These are phyloP conservation scores for Ampelocalamus luodianensis DNA, from an alignment of 176 grass and related monocot species.

Conservation along the genomic window DNA sequence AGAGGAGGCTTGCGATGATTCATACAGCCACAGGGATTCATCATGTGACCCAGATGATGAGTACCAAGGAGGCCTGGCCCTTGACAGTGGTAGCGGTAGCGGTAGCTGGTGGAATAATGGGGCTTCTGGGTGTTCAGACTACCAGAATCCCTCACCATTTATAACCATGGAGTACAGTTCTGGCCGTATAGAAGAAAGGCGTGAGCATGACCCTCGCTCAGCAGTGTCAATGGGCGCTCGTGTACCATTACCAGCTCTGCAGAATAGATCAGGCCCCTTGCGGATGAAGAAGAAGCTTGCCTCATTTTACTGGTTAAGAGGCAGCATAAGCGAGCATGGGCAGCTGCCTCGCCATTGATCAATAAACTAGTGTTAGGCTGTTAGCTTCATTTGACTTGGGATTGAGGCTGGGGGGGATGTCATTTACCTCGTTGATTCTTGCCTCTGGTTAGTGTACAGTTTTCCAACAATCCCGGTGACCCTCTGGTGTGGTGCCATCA, in stretches of 20 bases:
- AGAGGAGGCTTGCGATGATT: conserved; percentile 76
- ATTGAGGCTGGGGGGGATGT: conserved; percentile 48
- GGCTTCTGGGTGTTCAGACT: conserved; percentile 46
- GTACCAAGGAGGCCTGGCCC: conserved; percentile 51
- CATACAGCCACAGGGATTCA: conserved; percentile 74
- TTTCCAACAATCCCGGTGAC: conserved; percentile 38
- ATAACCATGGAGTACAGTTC: conserved; percentile 97
- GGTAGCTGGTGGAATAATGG: conserved; percentile 68
- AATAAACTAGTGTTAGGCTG: conserved; percentile 53
- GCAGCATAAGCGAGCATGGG: conserved; percentile 89
- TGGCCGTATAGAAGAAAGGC: conserved; percentile 61
- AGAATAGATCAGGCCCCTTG: conserved; percentile 81
- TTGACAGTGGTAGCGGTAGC: conserved; percentile 53
- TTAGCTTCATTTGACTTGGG: conserved; percentile 54
- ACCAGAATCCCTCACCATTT: conserved; percentile 58
- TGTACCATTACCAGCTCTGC: conserved; percentile 51
- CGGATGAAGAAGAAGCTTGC: conserved; percentile 61
- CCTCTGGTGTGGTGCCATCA: conserved; percentile 39
- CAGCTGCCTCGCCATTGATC: conserved; percentile 51
- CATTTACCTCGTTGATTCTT: conserved; percentile 42
- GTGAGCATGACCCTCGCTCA: conserved; percentile 40
- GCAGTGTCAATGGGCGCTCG: conserved; percentile 43
- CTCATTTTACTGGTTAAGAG: conserved; percentile 74
- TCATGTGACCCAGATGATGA: conserved; percentile 66
- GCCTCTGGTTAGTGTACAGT: conserved; percentile 69